Conservation (phyloP, 805 yeast genomes). For the Kluyveromyces siamensis region DNA sequence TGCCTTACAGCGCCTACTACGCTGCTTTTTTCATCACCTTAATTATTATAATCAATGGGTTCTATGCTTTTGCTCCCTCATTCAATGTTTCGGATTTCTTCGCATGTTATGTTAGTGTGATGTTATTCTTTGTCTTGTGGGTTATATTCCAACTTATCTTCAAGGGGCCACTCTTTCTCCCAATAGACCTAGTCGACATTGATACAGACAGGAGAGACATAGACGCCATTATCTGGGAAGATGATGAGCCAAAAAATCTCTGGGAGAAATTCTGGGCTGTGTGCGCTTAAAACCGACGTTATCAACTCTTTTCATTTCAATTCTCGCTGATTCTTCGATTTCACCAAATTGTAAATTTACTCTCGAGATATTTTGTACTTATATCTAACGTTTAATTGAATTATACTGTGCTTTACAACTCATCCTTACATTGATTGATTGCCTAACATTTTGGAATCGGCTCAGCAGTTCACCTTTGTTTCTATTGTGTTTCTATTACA, state of each 20-base stretch:
- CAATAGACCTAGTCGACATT: constrained; percentile 56
- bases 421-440: too few species aligned
- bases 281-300: constrained; percentile 16
- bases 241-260: constrained; percentile 35
- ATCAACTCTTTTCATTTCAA: background rate
- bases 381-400: too few species aligned
- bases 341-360: background rate
- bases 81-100: constrained; percentile 51
- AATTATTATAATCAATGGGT: constrained; percentile 67
- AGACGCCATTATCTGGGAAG: constrained; percentile 53
- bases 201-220: constrained; percentile 58
- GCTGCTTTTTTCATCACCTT: constrained; percentile 44
- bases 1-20: constrained; percentile 63
- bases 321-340: background rate
- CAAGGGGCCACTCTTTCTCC: constrained; percentile 38
- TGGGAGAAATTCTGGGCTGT: constrained; percentile 51
- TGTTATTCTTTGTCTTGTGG: constrained; percentile 50
- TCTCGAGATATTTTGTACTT: background rate
- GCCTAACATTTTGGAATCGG: too few species aligned
- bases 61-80: constrained; percentile 44
- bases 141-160: constrained; percentile 43
- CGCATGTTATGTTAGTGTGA: constrained; percentile 62
- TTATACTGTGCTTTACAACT: too few species aligned
- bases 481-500: background rate
- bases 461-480: background rate